A percentile compares a stretch with the other conserved stretches of the same genome.
These are phyloP conservation scores for Amaranthus cruentus DNA, from an alignment of 148 eudicot species.

Conservation along the genomic window DNA sequence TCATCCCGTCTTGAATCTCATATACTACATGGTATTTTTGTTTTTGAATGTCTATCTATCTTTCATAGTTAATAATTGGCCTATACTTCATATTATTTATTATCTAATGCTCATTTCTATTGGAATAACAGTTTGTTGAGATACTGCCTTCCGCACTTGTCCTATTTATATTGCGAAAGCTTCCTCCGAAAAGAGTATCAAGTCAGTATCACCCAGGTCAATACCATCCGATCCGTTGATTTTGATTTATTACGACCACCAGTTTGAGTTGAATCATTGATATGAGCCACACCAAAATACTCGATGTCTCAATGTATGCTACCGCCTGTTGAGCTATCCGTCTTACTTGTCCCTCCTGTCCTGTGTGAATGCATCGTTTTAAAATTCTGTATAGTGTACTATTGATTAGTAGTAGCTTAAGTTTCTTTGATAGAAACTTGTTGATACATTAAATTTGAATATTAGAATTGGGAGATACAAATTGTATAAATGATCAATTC, in stretches of 20 bases:
- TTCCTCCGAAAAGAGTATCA: conserved; percentile 42
- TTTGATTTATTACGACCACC: background rate
- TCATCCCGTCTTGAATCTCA: conserved; percentile 78
- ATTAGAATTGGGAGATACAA: no score
- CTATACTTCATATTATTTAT: background rate
- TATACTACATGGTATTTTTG: conserved; percentile 32
- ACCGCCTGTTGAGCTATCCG: background rate
- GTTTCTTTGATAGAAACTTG: background rate
- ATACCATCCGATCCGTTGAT: conserved; percentile 37
- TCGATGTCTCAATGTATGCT: background rate
- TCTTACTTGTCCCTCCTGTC: background rate
- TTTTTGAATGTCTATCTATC: background rate
- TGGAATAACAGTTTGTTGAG: conserved; percentile 41
- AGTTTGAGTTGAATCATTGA: background rate
- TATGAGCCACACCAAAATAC: background rate
- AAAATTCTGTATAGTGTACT: conserved; percentile 7
- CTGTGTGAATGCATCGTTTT: conserved; percentile 3
- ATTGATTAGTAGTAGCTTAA: conserved; percentile 13
- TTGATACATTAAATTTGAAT: background rate
- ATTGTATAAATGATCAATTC: no score
- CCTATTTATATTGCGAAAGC: conserved; percentile 45
- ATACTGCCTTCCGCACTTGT: conserved; percentile 49
- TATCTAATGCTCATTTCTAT: background rate
- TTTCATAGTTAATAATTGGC: background rate
- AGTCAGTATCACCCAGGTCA: conserved; percentile 16